Evolutionary conservation across 345 rosid genomes (phyloP), one percentile per base, ranked within the genome.

Genomic region (Stellera chamaejasme): DNA sequence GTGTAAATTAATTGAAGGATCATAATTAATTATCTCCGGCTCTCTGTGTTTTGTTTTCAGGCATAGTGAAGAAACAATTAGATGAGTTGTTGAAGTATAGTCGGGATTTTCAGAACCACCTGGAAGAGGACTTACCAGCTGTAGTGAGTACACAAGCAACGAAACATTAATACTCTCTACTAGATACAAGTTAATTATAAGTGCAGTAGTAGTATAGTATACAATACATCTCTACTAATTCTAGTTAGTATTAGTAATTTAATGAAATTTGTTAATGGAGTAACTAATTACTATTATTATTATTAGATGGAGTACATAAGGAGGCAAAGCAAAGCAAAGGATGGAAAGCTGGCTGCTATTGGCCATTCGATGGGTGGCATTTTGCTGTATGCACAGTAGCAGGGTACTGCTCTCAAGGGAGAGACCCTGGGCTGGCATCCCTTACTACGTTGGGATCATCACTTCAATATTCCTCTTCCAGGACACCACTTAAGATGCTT

Each of bases 281-380:
- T 19, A 19, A 19, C 1, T 19, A 19, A 19, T 19, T 19, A 19
- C 23, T 19, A 19, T 19, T 19, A 1, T 19, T 19, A 19, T 19
- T 19, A 19, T n/a, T 66, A 91, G 98, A 83, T 92, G 80, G 93
- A 85, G 54, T 92, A 85, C 67, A 71, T 92, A 72, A 79, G 78
- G 77, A 56, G 49, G 45, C 69, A 70, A 58, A 73, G 74, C 71
- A 66, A 73, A 57, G 80, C 98, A 36, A 71, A 75, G 60, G 97
- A 92, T 61, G 84, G 84, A n/a, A 88, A 78, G 58, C 52, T 92
- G 69, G 79, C 79, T 26, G 97, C 95, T 0, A 58, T 92, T 67
- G 98, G 98, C 66, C 98, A 88, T 70, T 92, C 98, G 45, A 88
- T 92, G 98, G 96, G 95, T 25, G 98, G 98, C 28, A 92, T 88